phyloP scores from a whole-genome alignment of 2,329 filamentous ascomycete species.

The Fusarium neocosmosporiellum region DNA sequence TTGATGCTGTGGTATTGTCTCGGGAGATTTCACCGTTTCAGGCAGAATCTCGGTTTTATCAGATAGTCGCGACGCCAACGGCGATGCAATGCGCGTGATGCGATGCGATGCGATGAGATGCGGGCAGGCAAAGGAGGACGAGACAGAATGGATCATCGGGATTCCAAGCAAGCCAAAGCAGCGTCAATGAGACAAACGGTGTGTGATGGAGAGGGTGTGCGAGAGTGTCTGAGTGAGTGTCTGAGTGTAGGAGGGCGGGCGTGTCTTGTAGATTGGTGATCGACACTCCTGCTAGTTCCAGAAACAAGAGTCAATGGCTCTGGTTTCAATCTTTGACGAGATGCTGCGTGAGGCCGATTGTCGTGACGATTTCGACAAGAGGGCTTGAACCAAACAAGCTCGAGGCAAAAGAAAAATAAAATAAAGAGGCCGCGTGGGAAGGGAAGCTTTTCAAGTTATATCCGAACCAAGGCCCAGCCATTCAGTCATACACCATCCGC shows the following conservation, averaged over 20 bases:
- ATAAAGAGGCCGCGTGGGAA: not conserved
- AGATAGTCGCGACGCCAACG: constrained; percentile 14
- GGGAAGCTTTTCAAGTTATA: constrained; percentile 36
- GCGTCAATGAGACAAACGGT: not conserved
- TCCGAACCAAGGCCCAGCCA: constrained; percentile 20
- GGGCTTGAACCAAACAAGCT: not conserved
- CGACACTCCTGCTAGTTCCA: not conserved
- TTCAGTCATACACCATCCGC: constrained; percentile 18
- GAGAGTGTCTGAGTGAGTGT: not conserved
- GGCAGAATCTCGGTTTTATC: constrained; percentile 4
- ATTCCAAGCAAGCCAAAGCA: constrained; percentile 11
- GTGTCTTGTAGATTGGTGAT: not conserved
- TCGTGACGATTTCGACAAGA: not conserved
- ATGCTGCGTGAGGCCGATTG: not conserved
- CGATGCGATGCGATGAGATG: not conserved
- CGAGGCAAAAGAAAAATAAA: not conserved
- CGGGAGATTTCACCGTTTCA: constrained; percentile 1
- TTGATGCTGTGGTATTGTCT: constrained; percentile 4
- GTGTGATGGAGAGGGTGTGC: not conserved
- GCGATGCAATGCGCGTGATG: not conserved
- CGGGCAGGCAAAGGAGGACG: not conserved
- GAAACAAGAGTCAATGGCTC: not conserved
- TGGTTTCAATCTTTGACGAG: not conserved
- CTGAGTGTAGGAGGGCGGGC: not conserved
- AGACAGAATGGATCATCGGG: not conserved